These are phyloP conservation scores for Puya raimondii DNA, from an alignment of 176 grass and related monocot genomes.

Conservation along the genomic window DNA sequence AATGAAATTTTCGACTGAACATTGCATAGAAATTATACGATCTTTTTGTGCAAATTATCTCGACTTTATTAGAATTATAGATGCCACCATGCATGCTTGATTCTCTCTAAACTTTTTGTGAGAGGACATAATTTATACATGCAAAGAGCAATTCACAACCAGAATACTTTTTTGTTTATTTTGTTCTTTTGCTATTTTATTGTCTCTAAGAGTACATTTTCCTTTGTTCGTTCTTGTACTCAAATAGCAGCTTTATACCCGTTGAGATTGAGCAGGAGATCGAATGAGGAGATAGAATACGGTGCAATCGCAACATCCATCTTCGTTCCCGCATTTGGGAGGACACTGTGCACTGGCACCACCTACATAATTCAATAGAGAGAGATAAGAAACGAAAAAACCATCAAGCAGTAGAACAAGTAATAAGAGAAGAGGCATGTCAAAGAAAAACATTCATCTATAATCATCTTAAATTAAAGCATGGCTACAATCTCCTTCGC, in stretches of 20 bases:
- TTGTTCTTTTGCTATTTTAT: neutral
- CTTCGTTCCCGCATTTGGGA: constrained; percentile 45
- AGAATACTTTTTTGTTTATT: no score
- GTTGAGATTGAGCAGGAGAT: constrained; percentile 41
- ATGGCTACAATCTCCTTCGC: neutral
- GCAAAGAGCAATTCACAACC: no score
- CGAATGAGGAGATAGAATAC: constrained; percentile 69
- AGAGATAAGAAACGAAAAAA: no score
- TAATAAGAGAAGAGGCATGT: neutral
- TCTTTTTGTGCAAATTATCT: no score
- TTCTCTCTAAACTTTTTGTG: neutral
- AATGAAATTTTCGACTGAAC: neutral
- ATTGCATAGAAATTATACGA: neutral
- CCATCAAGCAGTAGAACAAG: neutral
- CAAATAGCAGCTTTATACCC: constrained; percentile 13
- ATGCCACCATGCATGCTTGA: no score
- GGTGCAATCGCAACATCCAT: constrained; percentile 47
- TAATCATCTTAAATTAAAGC: neutral
- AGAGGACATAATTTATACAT: no score
- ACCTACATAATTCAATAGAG: constrained; percentile 39
- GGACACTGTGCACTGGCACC: constrained; percentile 36
- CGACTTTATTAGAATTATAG: no score
- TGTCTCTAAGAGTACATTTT: neutral
- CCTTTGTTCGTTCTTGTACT: neutral
- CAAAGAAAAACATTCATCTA: neutral